Conservation (phyloP, 2,329 filamentous ascomycete genomes). For the Cercospora canescens region DNA sequence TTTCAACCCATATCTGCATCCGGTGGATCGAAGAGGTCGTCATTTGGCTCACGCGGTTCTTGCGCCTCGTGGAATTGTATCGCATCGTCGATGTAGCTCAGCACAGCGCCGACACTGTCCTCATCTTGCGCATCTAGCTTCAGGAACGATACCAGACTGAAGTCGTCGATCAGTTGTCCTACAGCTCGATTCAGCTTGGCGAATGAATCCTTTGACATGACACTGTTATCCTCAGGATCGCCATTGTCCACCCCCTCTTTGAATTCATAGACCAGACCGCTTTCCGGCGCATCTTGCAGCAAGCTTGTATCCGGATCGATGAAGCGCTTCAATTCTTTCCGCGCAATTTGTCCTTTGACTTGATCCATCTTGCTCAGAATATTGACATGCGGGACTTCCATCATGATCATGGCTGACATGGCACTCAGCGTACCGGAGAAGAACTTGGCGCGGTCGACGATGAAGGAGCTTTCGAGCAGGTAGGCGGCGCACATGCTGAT, state of each 20-base stretch:
- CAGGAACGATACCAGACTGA: constrained; percentile 96
- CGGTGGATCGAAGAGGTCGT: constrained; percentile 51
- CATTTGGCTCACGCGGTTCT: constrained; percentile 78
- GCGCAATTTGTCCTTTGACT: constrained; percentile 83
- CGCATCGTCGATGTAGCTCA: constrained; percentile 92
- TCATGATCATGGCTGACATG: constrained; percentile 99
- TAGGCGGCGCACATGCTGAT: constrained; percentile 92
- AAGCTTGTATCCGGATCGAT: constrained; percentile 81
- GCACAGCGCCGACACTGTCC: constrained; percentile 79
- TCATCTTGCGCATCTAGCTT: constrained; percentile 88
- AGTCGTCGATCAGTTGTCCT: constrained; percentile 89
- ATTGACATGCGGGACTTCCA: constrained; percentile 95
- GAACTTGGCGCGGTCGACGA: constrained; percentile 94
- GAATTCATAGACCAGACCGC: constrained; percentile 44
- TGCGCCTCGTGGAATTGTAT: constrained; percentile 94
- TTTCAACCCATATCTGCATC: constrained; percentile 53
- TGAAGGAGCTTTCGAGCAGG: constrained; percentile 91
- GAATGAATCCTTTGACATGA: constrained; percentile 83
- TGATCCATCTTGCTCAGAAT: constrained; percentile 98
- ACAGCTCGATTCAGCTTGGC: constrained; percentile 83
- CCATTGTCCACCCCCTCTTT: constrained; percentile 46
- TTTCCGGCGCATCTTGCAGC: constrained; percentile 74
- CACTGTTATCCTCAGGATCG: constrained; percentile 62
- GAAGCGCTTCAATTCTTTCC: constrained; percentile 86
- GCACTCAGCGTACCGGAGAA: constrained; percentile 93